Percentiles rank a stretch among this genome's conserved stretches.
Conservation (phyloP, 1,139 yeast species). For the Yamadazyma membranifaciens region DNA sequence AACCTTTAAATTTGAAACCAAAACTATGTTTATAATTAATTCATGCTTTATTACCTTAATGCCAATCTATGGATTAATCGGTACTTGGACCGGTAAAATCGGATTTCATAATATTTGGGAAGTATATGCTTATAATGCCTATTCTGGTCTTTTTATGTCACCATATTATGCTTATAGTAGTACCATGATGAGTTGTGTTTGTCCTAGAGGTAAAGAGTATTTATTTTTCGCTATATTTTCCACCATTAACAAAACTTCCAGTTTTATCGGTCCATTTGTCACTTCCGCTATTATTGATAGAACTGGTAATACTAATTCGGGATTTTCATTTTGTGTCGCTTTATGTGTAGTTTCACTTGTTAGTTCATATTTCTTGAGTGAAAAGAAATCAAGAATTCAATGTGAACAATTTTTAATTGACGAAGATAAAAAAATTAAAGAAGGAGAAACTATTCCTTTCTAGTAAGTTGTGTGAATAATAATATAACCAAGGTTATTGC, state of each 20-base stretch:
- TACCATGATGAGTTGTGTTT: constrained; percentile 12
- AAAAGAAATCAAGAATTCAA: constrained; percentile 8
- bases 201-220: constrained; percentile 11
- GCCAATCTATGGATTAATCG: constrained; percentile 9
- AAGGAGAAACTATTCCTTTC: neutral
- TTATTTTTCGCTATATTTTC: constrained; percentile 11
- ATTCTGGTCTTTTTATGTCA: constrained; percentile 8
- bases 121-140: constrained; percentile 10
- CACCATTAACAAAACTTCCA: constrained; percentile 10
- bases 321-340: constrained; percentile 8
- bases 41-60: constrained; percentile 7
- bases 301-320: constrained; percentile 9
- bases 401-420: constrained; percentile 8
- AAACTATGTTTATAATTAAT: constrained; percentile 1
- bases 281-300: constrained; percentile 9
- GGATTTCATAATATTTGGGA: constrained; percentile 11
- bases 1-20: constrained; percentile 6
- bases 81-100: constrained; percentile 10
- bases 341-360: constrained; percentile 6
- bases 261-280: constrained; percentile 11
- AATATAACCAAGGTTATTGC: too few relatives aligned
- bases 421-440: constrained; percentile 4
- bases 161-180: constrained; percentile 10
- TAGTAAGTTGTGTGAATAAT: neutral
- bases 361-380: constrained; percentile 5